phyloP scores from a whole-genome alignment of 2,329 filamentous ascomycete species.

The Neonectria neomacrospora region DNA sequence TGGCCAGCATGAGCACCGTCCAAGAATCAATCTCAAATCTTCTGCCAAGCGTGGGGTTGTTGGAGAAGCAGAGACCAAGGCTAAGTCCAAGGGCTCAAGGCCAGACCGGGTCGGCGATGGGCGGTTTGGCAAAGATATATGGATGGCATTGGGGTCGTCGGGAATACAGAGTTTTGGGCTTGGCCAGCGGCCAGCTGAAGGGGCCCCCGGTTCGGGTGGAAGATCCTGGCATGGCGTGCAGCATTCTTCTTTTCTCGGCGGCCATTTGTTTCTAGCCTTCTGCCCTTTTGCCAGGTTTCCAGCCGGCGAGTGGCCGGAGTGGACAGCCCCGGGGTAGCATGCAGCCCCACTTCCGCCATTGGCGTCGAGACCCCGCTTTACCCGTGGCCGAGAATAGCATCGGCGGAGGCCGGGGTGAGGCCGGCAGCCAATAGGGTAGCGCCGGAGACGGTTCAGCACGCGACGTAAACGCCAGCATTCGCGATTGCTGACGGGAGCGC shows the following conservation, averaged over 20 bases:
- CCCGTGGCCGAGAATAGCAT: conserved; percentile 18
- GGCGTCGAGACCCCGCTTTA: neutral
- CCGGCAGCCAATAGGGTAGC: conserved; percentile 7
- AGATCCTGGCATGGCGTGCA: conserved; percentile 14
- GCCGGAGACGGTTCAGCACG: neutral
- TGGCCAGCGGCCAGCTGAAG: conserved; percentile 5
- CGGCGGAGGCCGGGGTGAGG: conserved; percentile 1
- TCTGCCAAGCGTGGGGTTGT: conserved; percentile 6
- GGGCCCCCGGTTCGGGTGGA: conserved; percentile 6
- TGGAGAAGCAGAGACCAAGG: conserved; percentile 3
- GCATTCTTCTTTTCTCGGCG: neutral
- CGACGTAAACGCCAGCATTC: conserved; percentile 18
- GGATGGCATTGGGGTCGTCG: conserved; percentile 1
- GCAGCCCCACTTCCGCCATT: neutral
- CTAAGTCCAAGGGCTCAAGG: neutral
- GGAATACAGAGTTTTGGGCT: conserved; percentile 2
- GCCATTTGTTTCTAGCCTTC: neutral
- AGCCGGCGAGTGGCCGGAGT: conserved; percentile 4
- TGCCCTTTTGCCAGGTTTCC: conserved; percentile 1
- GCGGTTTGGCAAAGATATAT: conserved; percentile 19
- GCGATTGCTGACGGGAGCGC: conserved; percentile 6
- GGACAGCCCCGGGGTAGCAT: conserved; percentile 8
- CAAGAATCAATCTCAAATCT: neutral
- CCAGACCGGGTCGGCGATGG: conserved; percentile 13
- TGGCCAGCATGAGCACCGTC: conserved; percentile 18